Evolutionary conservation across 371 early-diverging fungal genomes (phyloP), one percentile per base, ranked within the genome.

Genomic region (Amoeboaphelidium protococcarum): DNA sequence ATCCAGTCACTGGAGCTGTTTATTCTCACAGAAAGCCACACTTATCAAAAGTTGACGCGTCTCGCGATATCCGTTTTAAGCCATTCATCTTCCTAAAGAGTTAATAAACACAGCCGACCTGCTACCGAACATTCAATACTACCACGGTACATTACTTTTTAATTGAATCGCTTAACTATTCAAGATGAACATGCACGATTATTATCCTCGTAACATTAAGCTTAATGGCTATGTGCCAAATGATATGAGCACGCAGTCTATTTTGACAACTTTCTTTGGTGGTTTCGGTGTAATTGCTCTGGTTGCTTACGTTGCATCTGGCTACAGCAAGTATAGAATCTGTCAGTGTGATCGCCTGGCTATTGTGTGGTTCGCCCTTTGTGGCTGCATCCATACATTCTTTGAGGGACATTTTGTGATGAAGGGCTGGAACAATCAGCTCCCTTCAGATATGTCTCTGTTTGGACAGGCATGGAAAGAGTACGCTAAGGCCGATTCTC

Each of bases 401-500:
- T 69, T 88, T n/a, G 91, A 90, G 61, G 77, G 80, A 0, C 88
- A 86, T 62, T 88, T 78, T 67, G 64, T 76, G 16, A 31, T 16
- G 10, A 31, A 31, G 16, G 16, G 10, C 16, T 31, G 6, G 37
- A 16, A 10, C 6, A 31, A 31, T 31, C 16, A 10, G 37, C 58
- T 90, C 22, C 73, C 80, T 0, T 68, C 70, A 13, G 69, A 77
- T 53, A 58, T 63, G 41, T 58, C 57, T 25, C 47, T 79, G 1
- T 45, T 85, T 40, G 82, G 72, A n/a, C 73, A 85, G 50, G 50
- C 82, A 47, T 91, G 87, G 86, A 83, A 85, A 62, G 89, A 91
- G 61, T 91, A 91, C 57, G 62, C 84, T 1, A 66, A 72, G 52
- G 68, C 73, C 10, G 91, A 91, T 58, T 84, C 84, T 12, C 63